Evolutionary conservation across 495 filamentous ascomycete species (phyloP), one percentile per base, ranked within the genome.

Genomic region (Jackrogersella minutella): DNA sequence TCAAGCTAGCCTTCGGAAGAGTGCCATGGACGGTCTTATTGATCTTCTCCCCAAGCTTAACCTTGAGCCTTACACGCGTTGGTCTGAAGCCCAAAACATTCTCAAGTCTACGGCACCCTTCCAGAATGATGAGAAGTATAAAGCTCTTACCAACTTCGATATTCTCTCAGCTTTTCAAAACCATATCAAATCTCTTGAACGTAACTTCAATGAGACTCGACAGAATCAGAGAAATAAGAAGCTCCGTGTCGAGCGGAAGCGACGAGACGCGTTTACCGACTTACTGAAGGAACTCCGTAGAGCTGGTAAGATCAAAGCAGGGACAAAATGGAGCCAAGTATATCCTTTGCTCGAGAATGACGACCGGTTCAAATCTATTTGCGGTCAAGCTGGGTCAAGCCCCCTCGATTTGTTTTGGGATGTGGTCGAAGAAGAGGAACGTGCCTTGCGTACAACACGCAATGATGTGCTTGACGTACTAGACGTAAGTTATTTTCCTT

Each of bases 341-440:
- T 83, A 90, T 69, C 90, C 91, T 3, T 73, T 90, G 50, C 86
- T 99, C 68, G 85, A 90, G 65, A 82, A 90, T 68, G 95, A 98
- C 68, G 84, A 91, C 43, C 89, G 93, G 58, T 98, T 96, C 78
- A 84, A 81, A 71, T 91, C 87, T 46, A 90, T 97, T 79, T 85
- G 95, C 28, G 95, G 93, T 40, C 92, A 95, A 68, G 72, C 87
- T 39, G 96, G 96, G 52, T 97, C 95, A 3, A 91, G 87, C 3
- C 91, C 94, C n/a, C 82, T 97, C 62, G 95, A 99, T 59, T 81
- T 99, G 7, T 97, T 98, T 78, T 97, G 96, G 94, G 96, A 99
- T 77, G 84, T 93, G 49, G 85, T 98, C 13, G 94, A 97, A 73
- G 94, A 97, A 76, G 93, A 97, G 77, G 93, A 98, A 63, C 86